Conservation (phyloP, 2,329 filamentous ascomycete genomes). For the Epichloe uncinata region DNA sequence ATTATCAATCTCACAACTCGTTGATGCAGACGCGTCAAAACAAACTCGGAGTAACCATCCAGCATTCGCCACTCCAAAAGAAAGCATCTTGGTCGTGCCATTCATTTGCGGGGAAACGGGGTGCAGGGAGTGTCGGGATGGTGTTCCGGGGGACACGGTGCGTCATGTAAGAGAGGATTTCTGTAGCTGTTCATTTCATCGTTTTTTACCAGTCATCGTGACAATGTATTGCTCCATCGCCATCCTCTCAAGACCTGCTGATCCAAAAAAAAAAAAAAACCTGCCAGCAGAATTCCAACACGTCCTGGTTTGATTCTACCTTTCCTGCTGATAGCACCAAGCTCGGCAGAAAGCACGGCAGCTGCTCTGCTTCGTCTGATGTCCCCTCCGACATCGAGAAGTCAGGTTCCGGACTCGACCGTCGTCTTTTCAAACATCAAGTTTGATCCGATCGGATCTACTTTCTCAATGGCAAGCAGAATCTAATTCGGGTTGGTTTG, state of each 20-base stretch:
- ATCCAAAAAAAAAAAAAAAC: no score
- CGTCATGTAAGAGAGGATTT: no score
- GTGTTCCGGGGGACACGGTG: no score
- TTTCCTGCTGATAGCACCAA: not conserved
- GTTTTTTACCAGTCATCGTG: no score
- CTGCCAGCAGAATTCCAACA: constrained; percentile 43
- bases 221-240: not conserved
- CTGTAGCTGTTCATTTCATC: no score
- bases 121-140: no score
- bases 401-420: constrained; percentile 28
- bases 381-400: constrained; percentile 28
- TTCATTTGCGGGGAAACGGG: no score
- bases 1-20: no score
- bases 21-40: no score
- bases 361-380: constrained; percentile 17
- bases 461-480: constrained; percentile 20
- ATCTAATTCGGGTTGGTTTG: not conserved
- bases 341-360: not conserved
- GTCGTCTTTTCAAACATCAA: constrained; percentile 48
- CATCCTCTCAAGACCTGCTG: not conserved
- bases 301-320: constrained; percentile 25
- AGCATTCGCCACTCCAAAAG: no score
- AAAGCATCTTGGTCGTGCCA: no score
- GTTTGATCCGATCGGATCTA: constrained; percentile 41
- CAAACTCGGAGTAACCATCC: no score